Base-by-base conservation (phyloP, 2,329 filamentous ascomycete genomes). In the Anthostomella pinea region DNA sequence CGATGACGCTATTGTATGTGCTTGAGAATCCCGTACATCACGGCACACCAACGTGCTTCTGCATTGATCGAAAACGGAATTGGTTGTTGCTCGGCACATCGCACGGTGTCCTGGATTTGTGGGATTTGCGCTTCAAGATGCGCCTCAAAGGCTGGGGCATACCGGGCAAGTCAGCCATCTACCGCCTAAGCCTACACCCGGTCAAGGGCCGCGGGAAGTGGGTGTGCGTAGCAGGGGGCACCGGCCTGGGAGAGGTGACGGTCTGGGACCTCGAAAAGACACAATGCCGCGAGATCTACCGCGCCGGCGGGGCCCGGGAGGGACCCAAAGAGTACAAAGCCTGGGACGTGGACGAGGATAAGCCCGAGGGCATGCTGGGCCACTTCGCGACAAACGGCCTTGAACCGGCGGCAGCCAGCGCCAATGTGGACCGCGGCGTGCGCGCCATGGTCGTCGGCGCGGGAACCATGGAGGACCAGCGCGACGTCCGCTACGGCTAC, bases 231-330 rank as follows among this genome's bases (percentile, higher is more conserved):
- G 84, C 89, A 3, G 90, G 91, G 11, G 90, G 91, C 7, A 94
- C 86, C 6, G 85, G 81, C 4, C 81, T 87, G 43, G 88, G 88
- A 11, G 93, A 98, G 58, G 79, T 98, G 20, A 94, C 88, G 0
- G 85, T 95, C 1, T 98, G 93, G 93, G 93, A 97, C 56, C 72
- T 97, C 11, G 91, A 97, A 58, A 94, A 91, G 65, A 80, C 82
- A 6, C 76, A 85, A 29, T 98, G 93, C 56, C 79, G 87, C 41
- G 90, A 97, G 59, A 83, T 96, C 1, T 95, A 95, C 59, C 82
- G 88, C 65, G 84, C 59, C 59, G 75, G 80, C 2, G 77, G 77
- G 17, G 71, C 67, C 33, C 76, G 79, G 63, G 75, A 84, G 39
- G 67, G 66, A 0, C 66, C 74, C 1, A 83, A 79, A 53, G 76